Evolutionary conservation across 2,329 filamentous ascomycete genomes (phyloP).

Genomic region (Sphaceloma murrayae): DNA sequence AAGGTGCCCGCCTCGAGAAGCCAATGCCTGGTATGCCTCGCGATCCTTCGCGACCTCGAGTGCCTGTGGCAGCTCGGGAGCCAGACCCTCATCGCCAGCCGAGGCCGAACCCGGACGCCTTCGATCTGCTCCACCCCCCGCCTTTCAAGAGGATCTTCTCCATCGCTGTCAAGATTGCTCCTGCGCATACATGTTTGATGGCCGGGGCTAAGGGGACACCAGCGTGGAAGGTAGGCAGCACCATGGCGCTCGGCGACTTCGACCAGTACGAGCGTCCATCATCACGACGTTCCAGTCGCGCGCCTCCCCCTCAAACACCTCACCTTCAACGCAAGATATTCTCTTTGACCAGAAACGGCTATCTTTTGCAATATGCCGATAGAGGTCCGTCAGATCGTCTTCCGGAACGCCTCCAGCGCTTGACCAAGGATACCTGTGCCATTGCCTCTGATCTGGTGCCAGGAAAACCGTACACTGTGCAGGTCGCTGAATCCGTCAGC

Average conservation of each 20-base stretch:
- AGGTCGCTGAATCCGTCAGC: conserved; percentile 55
- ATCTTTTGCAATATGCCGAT: conserved; percentile 63
- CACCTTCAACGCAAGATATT: conserved; percentile 63
- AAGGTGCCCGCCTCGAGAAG: conserved; percentile 9
- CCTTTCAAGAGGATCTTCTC: conserved; percentile 13
- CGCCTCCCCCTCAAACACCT: conserved; percentile 24
- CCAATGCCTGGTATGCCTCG: conserved; percentile 6
- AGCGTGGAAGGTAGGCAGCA: conserved; percentile 1
- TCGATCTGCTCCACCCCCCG: conserved; percentile 10
- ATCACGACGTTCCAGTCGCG: conserved; percentile 27
- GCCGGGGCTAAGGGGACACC: conserved; percentile 3
- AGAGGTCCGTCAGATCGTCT: conserved; percentile 60
- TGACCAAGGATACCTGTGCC: conserved; percentile 66
- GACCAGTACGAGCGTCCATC: conserved; percentile 1
- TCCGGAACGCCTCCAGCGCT: conserved; percentile 63
- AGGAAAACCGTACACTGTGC: conserved; percentile 70
- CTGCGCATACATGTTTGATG: conserved; percentile 14
- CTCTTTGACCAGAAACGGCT: conserved; percentile 60
- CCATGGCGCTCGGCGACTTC: background rate
- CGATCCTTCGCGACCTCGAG: conserved; percentile 4
- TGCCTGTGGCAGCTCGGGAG: background rate
- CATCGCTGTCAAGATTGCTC: conserved; percentile 8
- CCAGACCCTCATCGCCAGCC: conserved; percentile 1
- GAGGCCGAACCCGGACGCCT: conserved; percentile 4
- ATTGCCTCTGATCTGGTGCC: conserved; percentile 74